Conservation (phyloP, 306 rosid species). For the Cicer chorassanicum region DNA sequence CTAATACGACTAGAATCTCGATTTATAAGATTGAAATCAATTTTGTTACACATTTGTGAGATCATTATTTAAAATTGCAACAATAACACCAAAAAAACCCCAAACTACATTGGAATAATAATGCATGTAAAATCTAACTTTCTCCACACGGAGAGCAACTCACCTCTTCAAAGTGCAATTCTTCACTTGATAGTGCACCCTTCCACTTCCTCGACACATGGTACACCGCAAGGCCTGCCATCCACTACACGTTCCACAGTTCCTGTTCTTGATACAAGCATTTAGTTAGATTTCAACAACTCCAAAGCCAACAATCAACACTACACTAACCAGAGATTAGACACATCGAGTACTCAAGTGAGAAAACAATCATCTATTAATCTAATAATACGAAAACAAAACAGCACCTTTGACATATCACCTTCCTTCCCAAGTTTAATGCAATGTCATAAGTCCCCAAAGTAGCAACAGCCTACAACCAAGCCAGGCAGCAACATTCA, state of each 20-base stretch:
- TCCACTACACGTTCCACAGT: slow-evolving; percentile 85
- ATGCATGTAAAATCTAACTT: slow-evolving; percentile 24
- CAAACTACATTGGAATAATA: slow-evolving; percentile 31
- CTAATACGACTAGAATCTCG: slow-evolving; percentile 21
- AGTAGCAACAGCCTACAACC: slow-evolving; percentile 79
- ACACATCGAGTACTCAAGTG: slow-evolving; percentile 13
- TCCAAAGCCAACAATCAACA: slow-evolving; percentile 34
- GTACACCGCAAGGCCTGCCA: slow-evolving; percentile 95
- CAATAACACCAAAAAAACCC: slow-evolving; percentile 20
- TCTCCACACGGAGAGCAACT: slow-evolving; percentile 38
- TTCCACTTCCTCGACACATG: slow-evolving; percentile 88
- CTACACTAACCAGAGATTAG: slow-evolving; percentile 1
- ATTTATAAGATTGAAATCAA: slow-evolving; percentile 8
- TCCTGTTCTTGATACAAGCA: slow-evolving; percentile 55
- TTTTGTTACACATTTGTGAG: not conserved
- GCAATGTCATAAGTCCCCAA: slow-evolving; percentile 98
- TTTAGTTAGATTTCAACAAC: slow-evolving; percentile 45
- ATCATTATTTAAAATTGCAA: slow-evolving; percentile 20
- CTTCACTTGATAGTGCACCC: slow-evolving; percentile 92
- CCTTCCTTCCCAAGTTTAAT: slow-evolving; percentile 85
- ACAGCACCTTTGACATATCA: slow-evolving; percentile 85
- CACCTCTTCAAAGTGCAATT: slow-evolving; percentile 72
- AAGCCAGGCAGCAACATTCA: slow-evolving; percentile 38
- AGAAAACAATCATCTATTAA: slow-evolving; percentile 21
- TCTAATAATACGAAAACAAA: slow-evolving; percentile 35